Evolutionary conservation across 2,329 filamentous ascomycete species (phyloP), one percentile per base, ranked within the genome.

Genomic region (Epichloe sp.): DNA sequence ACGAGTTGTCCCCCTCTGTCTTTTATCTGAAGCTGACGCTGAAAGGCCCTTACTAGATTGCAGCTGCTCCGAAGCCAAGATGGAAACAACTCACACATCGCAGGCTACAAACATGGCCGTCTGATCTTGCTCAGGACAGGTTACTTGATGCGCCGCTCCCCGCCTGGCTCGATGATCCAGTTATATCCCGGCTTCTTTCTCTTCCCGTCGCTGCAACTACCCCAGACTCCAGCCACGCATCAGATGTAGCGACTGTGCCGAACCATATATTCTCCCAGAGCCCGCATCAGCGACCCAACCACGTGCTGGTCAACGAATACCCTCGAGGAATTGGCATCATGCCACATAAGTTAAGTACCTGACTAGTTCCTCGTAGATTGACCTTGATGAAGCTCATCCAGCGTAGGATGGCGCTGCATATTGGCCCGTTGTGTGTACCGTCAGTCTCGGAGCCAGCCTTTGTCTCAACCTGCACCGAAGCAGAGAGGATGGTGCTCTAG

Each of bases 261-360:
- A 50, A 50, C 41, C 68, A 78, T 58, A 65, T 83, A 6, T 83
- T 83, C 59, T 64, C 67, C 17, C 63, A 73, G 19, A 87, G 89
- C 48, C 86, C 87, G 5, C 90, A 97, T 62, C 60, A 71, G 17
- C 74, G 72, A 4, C 88, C 91, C 3, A 98, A 97, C 60, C 93
- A 97, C 68, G 88, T 95, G 44, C 74, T 97, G 38, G 82, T 97
- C 59, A 98, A 98, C 62, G 90, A 96, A 65, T 98, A 97, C 65
- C 75, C 76, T 1, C 81, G 87, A 0, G 88, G 87, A 2, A 80
- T 95, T 55, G 91, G 91, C n/a, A 97, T 97, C 57, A 95, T 96
- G 87, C 83, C 90, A 45, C 91, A 97, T 65, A 93, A 96, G 71
- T 65, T 69, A 60, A 66, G 65, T 68, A 60, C 53, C 62, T 49